Evolutionary conservation across 208 protist species (phyloP).

Genomic region (Trypanosoma melophagium): DNA sequence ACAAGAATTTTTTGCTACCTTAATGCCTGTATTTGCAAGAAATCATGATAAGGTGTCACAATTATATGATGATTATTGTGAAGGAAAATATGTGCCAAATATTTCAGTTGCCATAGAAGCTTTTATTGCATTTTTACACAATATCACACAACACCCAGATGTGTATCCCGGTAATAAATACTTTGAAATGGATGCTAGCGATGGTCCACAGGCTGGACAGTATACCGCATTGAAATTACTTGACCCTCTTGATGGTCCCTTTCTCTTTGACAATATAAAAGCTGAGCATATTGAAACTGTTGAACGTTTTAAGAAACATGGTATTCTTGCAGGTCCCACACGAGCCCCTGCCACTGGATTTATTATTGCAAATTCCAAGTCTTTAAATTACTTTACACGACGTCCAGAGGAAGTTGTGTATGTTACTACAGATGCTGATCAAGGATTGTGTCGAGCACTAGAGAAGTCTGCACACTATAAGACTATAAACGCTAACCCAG

Average conservation of each 20-base stretch:
- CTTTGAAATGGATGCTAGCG: constrained; percentile 23
- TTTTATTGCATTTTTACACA: constrained; percentile 69
- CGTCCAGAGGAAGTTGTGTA: constrained; percentile 60
- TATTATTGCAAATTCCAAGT: constrained; percentile 64
- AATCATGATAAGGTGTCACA: constrained; percentile 49
- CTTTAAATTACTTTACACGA: constrained; percentile 60
- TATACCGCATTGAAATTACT: constrained; percentile 71
- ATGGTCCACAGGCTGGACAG: constrained; percentile 29
- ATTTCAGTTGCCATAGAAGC: constrained; percentile 74
- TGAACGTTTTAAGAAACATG: constrained; percentile 61
- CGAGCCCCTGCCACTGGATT: constrained; percentile 56
- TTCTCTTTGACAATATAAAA: constrained; percentile 76
- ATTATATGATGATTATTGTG: constrained; percentile 68
- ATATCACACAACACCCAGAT: constrained; percentile 38
- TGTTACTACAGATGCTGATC: constrained; percentile 61
- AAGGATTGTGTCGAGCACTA: constrained; percentile 44
- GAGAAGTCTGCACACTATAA: constrained; percentile 51
- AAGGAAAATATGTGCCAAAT: constrained; percentile 85
- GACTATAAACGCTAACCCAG: constrained; percentile 48
- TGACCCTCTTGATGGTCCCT: constrained; percentile 63
- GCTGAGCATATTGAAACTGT: constrained; percentile 70
- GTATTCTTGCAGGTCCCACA: constrained; percentile 67
- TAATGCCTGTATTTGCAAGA: constrained; percentile 69
- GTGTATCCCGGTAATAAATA: constrained; percentile 18
- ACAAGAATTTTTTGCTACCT: constrained; percentile 79